A percentile compares a stretch with the other conserved stretches of the same genome.
phyloP scores from a whole-genome alignment of 2,329 filamentous ascomycete species.

The Fusarium bactridioides region DNA sequence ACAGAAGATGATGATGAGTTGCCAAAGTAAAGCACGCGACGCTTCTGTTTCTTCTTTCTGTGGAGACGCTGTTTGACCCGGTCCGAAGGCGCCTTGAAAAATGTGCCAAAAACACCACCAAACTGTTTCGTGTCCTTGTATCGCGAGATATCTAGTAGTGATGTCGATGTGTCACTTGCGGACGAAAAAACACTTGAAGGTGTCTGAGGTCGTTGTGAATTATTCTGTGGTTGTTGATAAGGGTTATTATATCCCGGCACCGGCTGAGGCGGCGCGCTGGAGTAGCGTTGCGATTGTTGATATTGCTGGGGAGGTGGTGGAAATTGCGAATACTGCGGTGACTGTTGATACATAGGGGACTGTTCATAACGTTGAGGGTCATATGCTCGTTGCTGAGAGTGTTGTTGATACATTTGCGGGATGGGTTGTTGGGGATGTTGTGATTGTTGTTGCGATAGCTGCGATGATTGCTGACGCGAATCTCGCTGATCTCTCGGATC shows the following conservation, averaged over 20 bases:
- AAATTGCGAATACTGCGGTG: slow-evolving; percentile 29
- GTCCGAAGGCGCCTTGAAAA: slow-evolving; percentile 69
- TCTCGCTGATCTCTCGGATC: slow-evolving; percentile 44
- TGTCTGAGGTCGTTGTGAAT: slow-evolving; percentile 41
- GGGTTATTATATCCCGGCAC: slow-evolving; percentile 28
- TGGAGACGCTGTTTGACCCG: slow-evolving; percentile 47
- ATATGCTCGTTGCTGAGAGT: slow-evolving; percentile 22
- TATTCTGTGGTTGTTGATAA: slow-evolving; percentile 26
- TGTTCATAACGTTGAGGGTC: slow-evolving; percentile 32
- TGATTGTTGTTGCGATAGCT: slow-evolving; percentile 25
- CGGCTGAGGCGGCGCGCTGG: slow-evolving; percentile 29
- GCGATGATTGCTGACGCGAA: slow-evolving; percentile 33
- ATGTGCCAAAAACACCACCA: slow-evolving; percentile 66
- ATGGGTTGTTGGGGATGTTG: slow-evolving; percentile 25
- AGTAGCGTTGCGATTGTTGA: slow-evolving; percentile 28
- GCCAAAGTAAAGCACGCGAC: slow-evolving; percentile 64
- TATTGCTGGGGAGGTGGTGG: slow-evolving; percentile 24
- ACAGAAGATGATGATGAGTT: slow-evolving; percentile 74
- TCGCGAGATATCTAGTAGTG: slow-evolving; percentile 71
- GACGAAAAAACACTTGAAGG: slow-evolving; percentile 52
- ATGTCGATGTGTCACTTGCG: slow-evolving; percentile 62
- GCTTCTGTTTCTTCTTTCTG: slow-evolving; percentile 54
- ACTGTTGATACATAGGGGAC: slow-evolving; percentile 31
- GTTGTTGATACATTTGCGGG: slow-evolving; percentile 28
- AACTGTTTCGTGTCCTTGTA: slow-evolving; percentile 56